Conservation (phyloP, 768 basidiomycete species). For the Favolaschia claudopus region DNA sequence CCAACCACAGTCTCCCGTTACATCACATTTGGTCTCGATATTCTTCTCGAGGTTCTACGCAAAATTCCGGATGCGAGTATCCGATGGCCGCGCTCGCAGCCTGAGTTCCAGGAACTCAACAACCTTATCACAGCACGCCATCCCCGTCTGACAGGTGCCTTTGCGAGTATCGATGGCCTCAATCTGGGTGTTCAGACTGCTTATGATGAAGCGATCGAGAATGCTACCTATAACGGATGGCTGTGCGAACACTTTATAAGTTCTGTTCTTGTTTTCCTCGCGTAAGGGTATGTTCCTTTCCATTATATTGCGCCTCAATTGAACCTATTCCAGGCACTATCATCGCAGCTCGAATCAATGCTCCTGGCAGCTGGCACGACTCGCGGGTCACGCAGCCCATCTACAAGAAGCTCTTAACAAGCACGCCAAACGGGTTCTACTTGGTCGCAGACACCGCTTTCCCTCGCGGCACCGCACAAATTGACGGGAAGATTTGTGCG, state of each 20-base stretch:
- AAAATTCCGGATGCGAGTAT: slow-evolving; percentile 39
- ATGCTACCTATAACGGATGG: too few species aligned
- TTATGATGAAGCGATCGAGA: slow-evolving; percentile 47
- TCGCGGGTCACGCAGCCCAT: slow-evolving; percentile 41
- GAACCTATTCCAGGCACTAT: slow-evolving; percentile 39
- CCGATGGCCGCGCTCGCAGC: slow-evolving; percentile 29
- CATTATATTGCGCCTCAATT: background rate
- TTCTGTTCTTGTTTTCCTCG: slow-evolving; percentile 40
- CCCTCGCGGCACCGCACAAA: slow-evolving; percentile 31
- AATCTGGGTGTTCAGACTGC: slow-evolving; percentile 41
- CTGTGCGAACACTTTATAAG: slow-evolving; percentile 47
- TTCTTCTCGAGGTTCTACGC: slow-evolving; percentile 40
- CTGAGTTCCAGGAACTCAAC: slow-evolving; percentile 38
- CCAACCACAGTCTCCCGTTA: slow-evolving; percentile 47
- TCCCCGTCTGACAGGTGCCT: slow-evolving; percentile 43
- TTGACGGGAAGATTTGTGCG: slow-evolving; percentile 35
- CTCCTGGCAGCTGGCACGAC: slow-evolving; percentile 53
- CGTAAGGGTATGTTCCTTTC: slow-evolving; percentile 30
- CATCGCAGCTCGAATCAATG: slow-evolving; percentile 43
- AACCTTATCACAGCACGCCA: slow-evolving; percentile 40
- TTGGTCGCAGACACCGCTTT: slow-evolving; percentile 48
- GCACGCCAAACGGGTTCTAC: slow-evolving; percentile 40
- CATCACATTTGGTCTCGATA: slow-evolving; percentile 39
- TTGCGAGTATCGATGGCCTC: slow-evolving; percentile 51
- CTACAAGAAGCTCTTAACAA: slow-evolving; percentile 32